Evolutionary conservation across 805 yeast species (phyloP), one percentile per base, ranked within the genome.

Genomic region (Saccharomyces cerevisiae): DNA sequence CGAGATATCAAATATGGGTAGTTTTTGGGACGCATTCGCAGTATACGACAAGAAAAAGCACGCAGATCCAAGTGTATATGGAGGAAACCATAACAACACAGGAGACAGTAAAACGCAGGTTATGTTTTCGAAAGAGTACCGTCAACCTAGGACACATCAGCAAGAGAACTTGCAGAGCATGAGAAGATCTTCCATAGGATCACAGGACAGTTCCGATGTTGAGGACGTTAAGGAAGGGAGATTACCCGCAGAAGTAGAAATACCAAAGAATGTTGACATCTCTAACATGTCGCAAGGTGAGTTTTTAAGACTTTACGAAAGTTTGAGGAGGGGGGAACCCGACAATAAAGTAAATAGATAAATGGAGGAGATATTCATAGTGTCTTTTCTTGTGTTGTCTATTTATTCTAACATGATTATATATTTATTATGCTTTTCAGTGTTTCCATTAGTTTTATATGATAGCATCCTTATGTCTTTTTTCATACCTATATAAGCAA

Each of bases 21-120:
- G 61, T 51, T 53, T 70, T 53, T 67, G 67, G 60, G 66, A 69
- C 49, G 63, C 73, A 46, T 70, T 70, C 52, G 61, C 60, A 53
- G 70, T 70, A 21, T 66, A 70, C 57, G 66, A 69, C 58, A 61
- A 54, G 48, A 60, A 59, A 46, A 70, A 70, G 49, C 73, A 70
- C 54, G 60, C 68, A 5, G 51, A 59, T 17, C 57, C 62, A 2
- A 56, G 50, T 2, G 55, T 58, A 46, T 57, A 48, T 17, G 68
- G 67, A 1, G 55, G 57, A 0, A 58, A 58, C 29, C 62, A 60
- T 32, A 53, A 62, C 3, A 65, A 64, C 50, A 36, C 60, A 5
- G 65, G 65, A 4, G 54, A 56, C 4, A 53, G 56, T 27, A 60
- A 55, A 24, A 62, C 70, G 1, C 46, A 56, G 8, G 57, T 48